phyloP scores from a whole-genome alignment of 257 asterid genomes.

The Capsicum rhomboideum region DNA sequence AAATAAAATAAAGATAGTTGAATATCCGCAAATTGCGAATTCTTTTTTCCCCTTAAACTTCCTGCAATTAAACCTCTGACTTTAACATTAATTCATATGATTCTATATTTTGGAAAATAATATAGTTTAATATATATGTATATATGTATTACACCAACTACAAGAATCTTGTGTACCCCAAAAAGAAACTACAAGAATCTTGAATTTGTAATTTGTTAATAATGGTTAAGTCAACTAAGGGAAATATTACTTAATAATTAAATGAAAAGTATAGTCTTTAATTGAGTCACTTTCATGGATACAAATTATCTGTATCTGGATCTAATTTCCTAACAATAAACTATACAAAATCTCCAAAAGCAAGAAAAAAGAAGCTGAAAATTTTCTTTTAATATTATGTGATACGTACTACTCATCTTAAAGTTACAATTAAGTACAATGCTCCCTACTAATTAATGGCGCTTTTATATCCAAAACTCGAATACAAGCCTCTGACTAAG shows the following conservation, averaged over 20 bases:
- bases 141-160: not conserved
- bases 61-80: too few species aligned
- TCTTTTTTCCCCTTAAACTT: too few species aligned
- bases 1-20: too few species aligned
- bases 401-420: not conserved
- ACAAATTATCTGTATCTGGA: not conserved
- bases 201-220: not conserved
- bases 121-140: not conserved
- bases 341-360: not conserved
- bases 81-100: too few species aligned
- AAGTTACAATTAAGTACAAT: not conserved
- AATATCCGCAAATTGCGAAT: too few species aligned
- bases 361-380: not conserved
- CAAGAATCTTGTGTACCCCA: not conserved
- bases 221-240: not conserved
- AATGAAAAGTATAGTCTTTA: not conserved
- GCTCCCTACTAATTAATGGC: not conserved
- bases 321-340: not conserved
- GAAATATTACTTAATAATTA: not conserved
- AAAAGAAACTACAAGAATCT: not conserved
- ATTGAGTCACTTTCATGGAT: not conserved
- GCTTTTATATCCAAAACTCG: fast-evolving
- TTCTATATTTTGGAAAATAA: too few species aligned
- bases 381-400: not conserved
- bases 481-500: not conserved